Base-by-base conservation (phyloP, 176 grass and related monocot genomes). In the Aegilops tauschii region DNA sequence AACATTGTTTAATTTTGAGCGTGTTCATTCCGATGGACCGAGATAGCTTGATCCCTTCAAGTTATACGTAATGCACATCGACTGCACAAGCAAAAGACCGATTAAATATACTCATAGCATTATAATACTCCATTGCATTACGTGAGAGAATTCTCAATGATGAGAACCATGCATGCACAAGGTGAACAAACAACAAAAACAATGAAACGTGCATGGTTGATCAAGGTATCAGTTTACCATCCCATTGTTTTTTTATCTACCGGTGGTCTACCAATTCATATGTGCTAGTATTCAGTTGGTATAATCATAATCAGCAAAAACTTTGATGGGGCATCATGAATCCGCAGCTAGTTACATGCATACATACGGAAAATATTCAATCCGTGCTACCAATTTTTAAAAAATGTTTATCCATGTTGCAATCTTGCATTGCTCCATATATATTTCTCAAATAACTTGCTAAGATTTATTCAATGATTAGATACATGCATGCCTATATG, bases 71-170 rank as follows among this genome's bases (percentile, higher is more conserved):
- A 63, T 11, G 25, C 52, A 12, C 29, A 29, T 35, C 49, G 47
- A 50, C 5, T 14, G 49, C 14, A 61, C 83, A 89, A 89, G 69
- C 77, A 81, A 85, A 64, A 69, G 11, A 6, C 18, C 54, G 18
- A 12, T 6, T 34, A 68, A 14, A 23, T 77, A 27, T 83, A 52
- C 13, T 62, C 6, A 32, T 31, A 30, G 25, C 25, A 65, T 65
- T 65, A 65, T 65, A 29, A 6, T 65, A 65, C 11, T 64, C 4
- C 4, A 23, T 77, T 4, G 17, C 58, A 56, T 68, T 68, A 76
- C 86, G 71, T 76, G 20, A 62, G 34, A 86, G 42, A 66, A 80
- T 63, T 49, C 58, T 25, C 30, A 17, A 29, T 66, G 47, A 56
- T 69, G 34, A 40, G 66, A 11, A 11, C 8, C 16, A 45, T 73